phyloP scores from a whole-genome alignment of 2,329 filamentous ascomycete genomes.

The Biscogniauxia mediterranea region DNA sequence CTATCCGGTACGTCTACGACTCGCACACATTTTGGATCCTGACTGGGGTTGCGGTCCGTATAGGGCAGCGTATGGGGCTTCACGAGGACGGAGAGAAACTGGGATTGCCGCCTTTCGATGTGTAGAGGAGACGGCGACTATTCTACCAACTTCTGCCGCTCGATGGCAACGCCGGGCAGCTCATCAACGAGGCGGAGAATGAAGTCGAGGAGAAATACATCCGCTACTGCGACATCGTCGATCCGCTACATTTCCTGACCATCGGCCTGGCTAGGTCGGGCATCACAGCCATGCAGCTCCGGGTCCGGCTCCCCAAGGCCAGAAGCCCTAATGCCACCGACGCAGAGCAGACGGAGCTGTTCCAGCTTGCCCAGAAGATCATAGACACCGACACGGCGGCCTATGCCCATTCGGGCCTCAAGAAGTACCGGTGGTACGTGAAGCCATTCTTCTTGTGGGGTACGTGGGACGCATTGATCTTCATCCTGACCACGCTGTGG shows the following conservation, averaged over 20 bases:
- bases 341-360: background rate
- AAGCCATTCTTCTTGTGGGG: constrained; percentile 2
- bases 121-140: constrained; percentile 53
- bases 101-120: constrained; percentile 41
- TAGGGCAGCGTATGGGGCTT: constrained; percentile 53
- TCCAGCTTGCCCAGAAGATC: background rate
- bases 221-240: constrained; percentile 42
- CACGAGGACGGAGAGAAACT: constrained; percentile 43
- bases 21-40: constrained; percentile 50
- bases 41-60: constrained; percentile 49
- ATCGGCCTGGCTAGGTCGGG: background rate
- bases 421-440: constrained; percentile 1
- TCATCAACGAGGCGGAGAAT: constrained; percentile 41
- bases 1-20: constrained; percentile 45
- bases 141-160: constrained; percentile 53
- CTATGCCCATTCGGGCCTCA: background rate
- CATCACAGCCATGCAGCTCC: constrained; percentile 1
- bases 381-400: background rate
- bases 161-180: constrained; percentile 23
- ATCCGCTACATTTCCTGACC: constrained; percentile 3
- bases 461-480: too few relatives aligned
- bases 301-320: background rate
- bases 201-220: constrained; percentile 41
- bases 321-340: background rate
- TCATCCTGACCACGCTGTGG: too few relatives aligned